Evolutionary conservation across 108 stramenopile genomes (phyloP), one percentile per base, ranked within the genome.

Genomic region (Licmophora abbreviata): DNA sequence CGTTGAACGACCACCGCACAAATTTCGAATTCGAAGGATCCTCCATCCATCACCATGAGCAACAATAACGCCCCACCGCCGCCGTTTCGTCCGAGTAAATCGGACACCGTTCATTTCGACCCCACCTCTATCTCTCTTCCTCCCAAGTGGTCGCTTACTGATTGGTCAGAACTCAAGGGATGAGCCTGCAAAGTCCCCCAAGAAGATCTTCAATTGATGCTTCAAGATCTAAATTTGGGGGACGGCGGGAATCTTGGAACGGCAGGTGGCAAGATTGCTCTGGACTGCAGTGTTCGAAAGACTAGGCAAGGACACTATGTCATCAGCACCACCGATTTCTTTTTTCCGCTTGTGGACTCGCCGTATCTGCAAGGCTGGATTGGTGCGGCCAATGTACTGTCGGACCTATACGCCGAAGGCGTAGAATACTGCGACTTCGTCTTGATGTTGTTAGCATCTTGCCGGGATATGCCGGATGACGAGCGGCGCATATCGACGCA

Each of bases 171-270:
- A 42, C 76, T 91, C 36, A 91, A 91, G 55, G 88, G 88, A 54
- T 91, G 88, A 91, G 88, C 84, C 76, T 91, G 88, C 63, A 91
- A 91, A 68, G 74, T 91, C 54, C 74, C 85, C 44, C 85, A 86
- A 49, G 48, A 70, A 29, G 72, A 84, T 66, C 47, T 91, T 50
- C 84, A 86, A 65, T 59, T 69, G 48, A 81, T 86, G 76, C 59
- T 91, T 29, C 50, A 73, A 33, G 48, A 70, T 31, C 61, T 81
- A 14, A 49, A 64, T 31, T 50, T 88, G 21, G 80, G 86, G 18
- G 86, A 88, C 56, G 86, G 86, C 8, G 40, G 72, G 15, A 88
- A 88, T 49, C 48, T 88, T 46, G 86, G 86, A 17, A 88, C 86
- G 15, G 25, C 73, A 36, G 47, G 73, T 40, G 86, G 86, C 18